These are phyloP conservation scores for Neodidymelliopsis sp. DNA, from an alignment of 2,329 filamentous ascomycete genomes.

Conservation along the genomic window DNA sequence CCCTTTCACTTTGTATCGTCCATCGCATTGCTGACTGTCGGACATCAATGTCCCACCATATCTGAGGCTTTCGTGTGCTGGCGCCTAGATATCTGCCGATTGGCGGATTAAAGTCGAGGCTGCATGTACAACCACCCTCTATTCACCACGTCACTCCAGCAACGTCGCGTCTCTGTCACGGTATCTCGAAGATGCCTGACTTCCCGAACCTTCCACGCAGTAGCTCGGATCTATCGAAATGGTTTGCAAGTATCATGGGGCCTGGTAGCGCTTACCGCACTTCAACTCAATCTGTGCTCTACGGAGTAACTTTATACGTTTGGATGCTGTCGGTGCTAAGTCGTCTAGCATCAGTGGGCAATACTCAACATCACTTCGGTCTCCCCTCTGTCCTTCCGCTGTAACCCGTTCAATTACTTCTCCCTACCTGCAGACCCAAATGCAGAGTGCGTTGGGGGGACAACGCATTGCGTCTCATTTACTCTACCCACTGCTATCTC, in stretches of 20 bases:
- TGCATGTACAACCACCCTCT: conserved; percentile 9
- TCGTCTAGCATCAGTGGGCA: too few species aligned
- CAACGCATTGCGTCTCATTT: conserved; percentile 26
- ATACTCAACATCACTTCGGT: background rate
- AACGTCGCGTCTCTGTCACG: conserved; percentile 8
- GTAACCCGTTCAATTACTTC: background rate
- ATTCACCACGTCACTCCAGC: conserved; percentile 16
- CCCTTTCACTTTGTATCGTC: too few species aligned
- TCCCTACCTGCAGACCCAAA: conserved; percentile 25
- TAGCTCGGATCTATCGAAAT: background rate
- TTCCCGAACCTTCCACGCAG: conserved; percentile 6
- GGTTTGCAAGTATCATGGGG: conserved; percentile 5
- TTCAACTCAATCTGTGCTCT: too few species aligned
- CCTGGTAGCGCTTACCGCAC: too few species aligned
- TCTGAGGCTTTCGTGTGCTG: conserved; percentile 11
- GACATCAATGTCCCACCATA: too few species aligned
- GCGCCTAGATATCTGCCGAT: conserved; percentile 9
- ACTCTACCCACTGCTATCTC: conserved; percentile 23
- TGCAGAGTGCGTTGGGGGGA: conserved; percentile 43
- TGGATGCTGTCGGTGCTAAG: too few species aligned
- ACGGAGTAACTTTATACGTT: too few species aligned
- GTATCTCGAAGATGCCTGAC: conserved; percentile 7
- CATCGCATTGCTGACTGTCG: too few species aligned
- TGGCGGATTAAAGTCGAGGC: conserved; percentile 3
- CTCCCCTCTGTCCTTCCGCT: too few species aligned